phyloP scores from a whole-genome alignment of 768 basidiomycete species.

The Pulveroboletus frians region DNA sequence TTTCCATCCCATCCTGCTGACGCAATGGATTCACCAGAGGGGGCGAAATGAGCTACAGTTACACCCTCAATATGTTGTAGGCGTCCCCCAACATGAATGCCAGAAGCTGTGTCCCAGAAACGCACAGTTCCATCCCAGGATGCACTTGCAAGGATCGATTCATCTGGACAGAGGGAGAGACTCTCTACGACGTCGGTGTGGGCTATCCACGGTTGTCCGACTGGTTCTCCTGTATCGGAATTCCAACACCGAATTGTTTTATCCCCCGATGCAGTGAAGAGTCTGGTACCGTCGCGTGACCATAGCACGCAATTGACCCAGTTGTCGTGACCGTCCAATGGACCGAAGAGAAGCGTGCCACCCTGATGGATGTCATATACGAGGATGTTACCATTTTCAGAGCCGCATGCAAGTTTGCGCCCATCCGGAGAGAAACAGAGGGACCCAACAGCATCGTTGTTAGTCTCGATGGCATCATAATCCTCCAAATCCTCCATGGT shows the following conservation, averaged over 20 bases:
- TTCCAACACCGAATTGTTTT: constrained; percentile 11
- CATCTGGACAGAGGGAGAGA: constrained; percentile 3
- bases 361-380: neutral
- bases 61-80: neutral
- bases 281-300: constrained; percentile 1
- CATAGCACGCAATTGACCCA: neutral
- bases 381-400: neutral
- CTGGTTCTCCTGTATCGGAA: neutral
- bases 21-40: neutral
- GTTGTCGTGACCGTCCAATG: neutral
- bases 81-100: neutral
- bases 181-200: neutral
- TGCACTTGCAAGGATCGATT: constrained; percentile 6
- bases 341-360: neutral
- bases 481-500: neutral
- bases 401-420: neutral
- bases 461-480: neutral
- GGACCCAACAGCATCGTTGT: neutral
- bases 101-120: constrained; percentile 5
- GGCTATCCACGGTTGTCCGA: neutral
- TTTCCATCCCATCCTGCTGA: neutral
- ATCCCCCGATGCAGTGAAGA: neutral
- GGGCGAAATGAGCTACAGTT: neutral
- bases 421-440: constrained; percentile 4
- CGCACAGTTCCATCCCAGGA: constrained; percentile 3